phyloP scores from a whole-genome alignment of 2,329 filamentous ascomycete species.

The Cadophora luteo-olivacea region DNA sequence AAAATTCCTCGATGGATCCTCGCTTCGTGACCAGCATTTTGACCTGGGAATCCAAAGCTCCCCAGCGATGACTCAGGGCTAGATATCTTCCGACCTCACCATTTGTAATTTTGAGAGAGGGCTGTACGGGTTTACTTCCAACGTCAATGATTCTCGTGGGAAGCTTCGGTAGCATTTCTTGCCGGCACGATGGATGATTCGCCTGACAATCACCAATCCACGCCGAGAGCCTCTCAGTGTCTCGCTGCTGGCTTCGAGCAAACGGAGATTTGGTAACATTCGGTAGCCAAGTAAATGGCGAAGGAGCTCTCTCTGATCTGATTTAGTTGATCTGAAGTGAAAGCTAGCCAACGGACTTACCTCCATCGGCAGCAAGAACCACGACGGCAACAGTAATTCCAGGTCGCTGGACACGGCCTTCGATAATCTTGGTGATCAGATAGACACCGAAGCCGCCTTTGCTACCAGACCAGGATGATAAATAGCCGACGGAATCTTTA shows the following conservation, averaged over 20 bases:
- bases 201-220: neutral
- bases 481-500: neutral
- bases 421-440: neutral
- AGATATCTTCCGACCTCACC: neutral
- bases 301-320: neutral
- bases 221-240: neutral
- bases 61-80: neutral
- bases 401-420: neutral
- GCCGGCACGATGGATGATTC: constrained; percentile 1
- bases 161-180: neutral
- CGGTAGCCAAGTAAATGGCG: neutral
- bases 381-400: neutral
- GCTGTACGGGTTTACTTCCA: neutral
- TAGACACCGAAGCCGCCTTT: constrained; percentile 1
- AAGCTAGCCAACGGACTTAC: neutral
- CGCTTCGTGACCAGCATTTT: constrained; percentile 3
- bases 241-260: neutral
- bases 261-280: neutral
- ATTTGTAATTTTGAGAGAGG: neutral
- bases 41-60: neutral
- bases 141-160: neutral
- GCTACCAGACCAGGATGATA: neutral
- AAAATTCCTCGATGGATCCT: neutral
- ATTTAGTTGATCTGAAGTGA: neutral
- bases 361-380: neutral